Percentiles rank a stretch among this genome's conserved stretches.
Conservation (phyloP, 2,329 filamentous ascomycete species). For the Arthrobotrys sphaeroides region DNA sequence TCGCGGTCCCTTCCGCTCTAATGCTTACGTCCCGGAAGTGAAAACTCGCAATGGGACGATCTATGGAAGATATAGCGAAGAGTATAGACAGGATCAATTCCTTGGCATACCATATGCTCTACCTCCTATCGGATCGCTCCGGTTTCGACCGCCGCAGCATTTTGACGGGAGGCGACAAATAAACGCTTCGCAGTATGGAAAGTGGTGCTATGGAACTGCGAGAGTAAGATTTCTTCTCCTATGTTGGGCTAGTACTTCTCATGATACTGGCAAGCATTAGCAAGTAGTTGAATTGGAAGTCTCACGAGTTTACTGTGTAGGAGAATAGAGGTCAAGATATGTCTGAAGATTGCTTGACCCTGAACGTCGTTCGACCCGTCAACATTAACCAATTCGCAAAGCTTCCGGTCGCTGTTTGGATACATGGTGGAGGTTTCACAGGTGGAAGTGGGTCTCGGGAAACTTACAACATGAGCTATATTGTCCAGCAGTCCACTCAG, state of each 20-base stretch:
- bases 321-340: constrained; percentile 27
- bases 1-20: neutral
- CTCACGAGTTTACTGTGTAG: neutral
- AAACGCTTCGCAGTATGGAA: constrained; percentile 57
- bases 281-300: too few species aligned
- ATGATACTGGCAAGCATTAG: neutral
- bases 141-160: constrained; percentile 62
- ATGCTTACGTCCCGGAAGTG: neutral
- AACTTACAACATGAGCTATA: constrained; percentile 71
- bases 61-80: constrained; percentile 61
- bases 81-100: constrained; percentile 66
- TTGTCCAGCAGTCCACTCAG: constrained; percentile 67
- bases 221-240: too few species aligned
- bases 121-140: constrained; percentile 66
- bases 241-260: too few species aligned
- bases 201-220: constrained; percentile 58
- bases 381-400: constrained; percentile 6
- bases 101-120: constrained; percentile 69
- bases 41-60: constrained; percentile 64
- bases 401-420: constrained; percentile 60
- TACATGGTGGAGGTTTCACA: constrained; percentile 65
- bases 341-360: constrained; percentile 59
- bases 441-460: constrained; percentile 66
- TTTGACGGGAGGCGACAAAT: constrained; percentile 56
- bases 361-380: constrained; percentile 59